Evolutionary conservation across 192 early-diverging fungal species (phyloP).

Genomic region (Linnemannia schmuckeri): DNA sequence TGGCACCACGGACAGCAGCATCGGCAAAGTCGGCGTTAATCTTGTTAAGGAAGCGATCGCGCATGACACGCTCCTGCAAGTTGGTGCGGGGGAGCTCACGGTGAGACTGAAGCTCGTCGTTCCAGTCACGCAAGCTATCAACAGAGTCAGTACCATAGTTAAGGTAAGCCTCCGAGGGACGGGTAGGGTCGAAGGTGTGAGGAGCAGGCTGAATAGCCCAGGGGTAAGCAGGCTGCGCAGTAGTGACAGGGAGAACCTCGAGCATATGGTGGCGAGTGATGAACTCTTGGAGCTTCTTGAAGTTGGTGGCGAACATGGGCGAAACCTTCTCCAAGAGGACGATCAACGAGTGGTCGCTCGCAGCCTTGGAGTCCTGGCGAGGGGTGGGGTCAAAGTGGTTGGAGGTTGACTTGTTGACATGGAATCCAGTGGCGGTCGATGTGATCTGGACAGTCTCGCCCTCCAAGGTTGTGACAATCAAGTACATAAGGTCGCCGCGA

Average conservation of each 20-base stretch:
- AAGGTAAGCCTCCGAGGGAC: conserved; percentile 74
- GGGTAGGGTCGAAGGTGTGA: conserved; percentile 72
- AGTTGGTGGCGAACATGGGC: conserved; percentile 76
- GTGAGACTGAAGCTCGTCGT: conserved; percentile 94
- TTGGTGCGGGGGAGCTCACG: conserved; percentile 84
- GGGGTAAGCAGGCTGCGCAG: conserved; percentile 78
- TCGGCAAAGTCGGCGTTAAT: conserved; percentile 94
- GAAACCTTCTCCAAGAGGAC: conserved; percentile 75
- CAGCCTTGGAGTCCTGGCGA: conserved; percentile 57
- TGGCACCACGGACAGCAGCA: conserved; percentile 87
- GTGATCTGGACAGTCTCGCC: conserved; percentile 88
- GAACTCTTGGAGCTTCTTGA: conserved; percentile 74
- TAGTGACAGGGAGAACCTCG: conserved; percentile 82
- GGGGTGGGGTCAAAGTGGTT: conserved; percentile 73
- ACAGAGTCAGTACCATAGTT: conserved; percentile 72
- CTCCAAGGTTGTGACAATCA: conserved; percentile 90
- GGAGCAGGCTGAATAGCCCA: conserved; percentile 79
- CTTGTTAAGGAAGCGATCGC: conserved; percentile 87
- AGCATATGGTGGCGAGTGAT: conserved; percentile 78
- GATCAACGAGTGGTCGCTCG: conserved; percentile 74
- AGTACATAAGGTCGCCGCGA: conserved; percentile 91
- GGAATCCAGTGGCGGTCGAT: conserved; percentile 88
- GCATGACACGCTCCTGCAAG: conserved; percentile 86
- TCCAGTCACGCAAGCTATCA: conserved; percentile 91
- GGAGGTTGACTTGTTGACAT: conserved; percentile 84